A percentile compares a stretch with the other conserved stretches of the same genome.
Conservation (phyloP, 2,329 filamentous ascomycete species). For the Microdochium bolleyi region DNA sequence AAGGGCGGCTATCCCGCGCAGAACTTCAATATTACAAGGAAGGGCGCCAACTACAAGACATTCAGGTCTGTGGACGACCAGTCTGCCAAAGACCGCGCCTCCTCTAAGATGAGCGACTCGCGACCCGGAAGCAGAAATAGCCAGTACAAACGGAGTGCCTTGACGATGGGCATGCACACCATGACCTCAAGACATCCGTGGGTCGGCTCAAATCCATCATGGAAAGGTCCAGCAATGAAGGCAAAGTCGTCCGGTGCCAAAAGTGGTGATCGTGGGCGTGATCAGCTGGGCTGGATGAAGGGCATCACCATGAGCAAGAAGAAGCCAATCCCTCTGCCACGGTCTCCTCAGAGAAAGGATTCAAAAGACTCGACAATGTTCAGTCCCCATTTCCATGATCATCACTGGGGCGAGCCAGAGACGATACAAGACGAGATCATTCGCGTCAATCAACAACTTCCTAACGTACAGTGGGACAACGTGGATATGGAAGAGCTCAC, state of each 20-base stretch:
- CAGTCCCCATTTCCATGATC: constrained; percentile 40
- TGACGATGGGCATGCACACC: constrained; percentile 35
- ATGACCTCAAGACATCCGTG: constrained; percentile 29
- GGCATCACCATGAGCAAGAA: constrained; percentile 56
- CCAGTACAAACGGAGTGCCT: constrained; percentile 32
- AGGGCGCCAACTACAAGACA: constrained; percentile 76
- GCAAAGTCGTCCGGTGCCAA: constrained; percentile 36
- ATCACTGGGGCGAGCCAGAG: constrained; percentile 54
- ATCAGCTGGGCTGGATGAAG: constrained; percentile 63
- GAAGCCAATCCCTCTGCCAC: constrained; percentile 29
- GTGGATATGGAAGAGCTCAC: constrained; percentile 55
- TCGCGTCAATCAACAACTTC: constrained; percentile 52
- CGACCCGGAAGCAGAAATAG: constrained; percentile 35
- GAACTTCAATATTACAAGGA: constrained; percentile 67
- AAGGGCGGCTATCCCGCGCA: constrained; percentile 59
- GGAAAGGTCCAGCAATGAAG: constrained; percentile 53
- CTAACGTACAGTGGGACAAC: constrained; percentile 57
- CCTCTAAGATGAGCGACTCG: constrained; percentile 54
- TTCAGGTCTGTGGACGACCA: constrained; percentile 66
- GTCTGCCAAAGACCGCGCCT: constrained; percentile 47
- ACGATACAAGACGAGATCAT: constrained; percentile 58
- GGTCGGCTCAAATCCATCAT: constrained; percentile 27
- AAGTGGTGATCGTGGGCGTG: constrained; percentile 36
- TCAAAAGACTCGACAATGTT: constrained; percentile 45
- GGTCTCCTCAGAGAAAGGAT: constrained; percentile 38